Conservation (phyloP, 2,329 filamentous ascomycete species). For the Arthrobotrys megalospora region DNA sequence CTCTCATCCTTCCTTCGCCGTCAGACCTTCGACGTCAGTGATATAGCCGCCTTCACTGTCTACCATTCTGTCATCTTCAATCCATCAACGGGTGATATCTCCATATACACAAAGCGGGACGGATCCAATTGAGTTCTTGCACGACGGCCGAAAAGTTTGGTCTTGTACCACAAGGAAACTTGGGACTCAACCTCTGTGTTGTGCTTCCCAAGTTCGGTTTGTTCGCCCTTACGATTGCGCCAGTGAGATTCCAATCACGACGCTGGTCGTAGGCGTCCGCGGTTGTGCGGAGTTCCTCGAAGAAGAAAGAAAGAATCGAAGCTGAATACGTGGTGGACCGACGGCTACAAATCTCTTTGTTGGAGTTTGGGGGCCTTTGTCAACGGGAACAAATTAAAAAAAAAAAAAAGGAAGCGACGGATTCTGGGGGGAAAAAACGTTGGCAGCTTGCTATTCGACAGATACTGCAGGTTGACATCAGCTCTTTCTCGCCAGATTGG, state of each 20-base stretch:
- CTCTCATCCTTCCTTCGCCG: slow-evolving; percentile 30
- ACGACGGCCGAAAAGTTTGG: slow-evolving; percentile 48
- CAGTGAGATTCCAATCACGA: slow-evolving; percentile 39
- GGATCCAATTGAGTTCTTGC: slow-evolving; percentile 48
- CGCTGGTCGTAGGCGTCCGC: slow-evolving; percentile 39
- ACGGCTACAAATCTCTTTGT: slow-evolving; percentile 48
- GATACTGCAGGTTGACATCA: slow-evolving; percentile 60
- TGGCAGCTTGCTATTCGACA: slow-evolving; percentile 60
- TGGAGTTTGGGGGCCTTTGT: slow-evolving; percentile 44
- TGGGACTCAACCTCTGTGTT: slow-evolving; percentile 37
- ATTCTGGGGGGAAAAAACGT: slow-evolving; percentile 38
- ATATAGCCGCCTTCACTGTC: slow-evolving; percentile 38
- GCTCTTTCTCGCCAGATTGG: slow-evolving; percentile 22
- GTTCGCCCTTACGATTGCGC: slow-evolving; percentile 21
- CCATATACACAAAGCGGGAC: slow-evolving; percentile 25
- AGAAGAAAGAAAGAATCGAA: slow-evolving; percentile 19
- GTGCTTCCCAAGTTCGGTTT: slow-evolving; percentile 35
- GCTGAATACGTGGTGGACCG: slow-evolving; percentile 37
- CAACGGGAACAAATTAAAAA: slow-evolving; percentile 41
- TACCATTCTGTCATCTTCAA: slow-evolving; percentile 2
- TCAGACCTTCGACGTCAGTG: slow-evolving; percentile 37
- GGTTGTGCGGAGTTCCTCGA: slow-evolving; percentile 50
- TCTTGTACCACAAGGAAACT: slow-evolving; percentile 45
- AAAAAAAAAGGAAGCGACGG: slow-evolving; percentile 27
- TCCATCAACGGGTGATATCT: slow-evolving; percentile 24